phyloP scores from a whole-genome alignment of 257 asterid genomes.

The Jasminum sambac region DNA sequence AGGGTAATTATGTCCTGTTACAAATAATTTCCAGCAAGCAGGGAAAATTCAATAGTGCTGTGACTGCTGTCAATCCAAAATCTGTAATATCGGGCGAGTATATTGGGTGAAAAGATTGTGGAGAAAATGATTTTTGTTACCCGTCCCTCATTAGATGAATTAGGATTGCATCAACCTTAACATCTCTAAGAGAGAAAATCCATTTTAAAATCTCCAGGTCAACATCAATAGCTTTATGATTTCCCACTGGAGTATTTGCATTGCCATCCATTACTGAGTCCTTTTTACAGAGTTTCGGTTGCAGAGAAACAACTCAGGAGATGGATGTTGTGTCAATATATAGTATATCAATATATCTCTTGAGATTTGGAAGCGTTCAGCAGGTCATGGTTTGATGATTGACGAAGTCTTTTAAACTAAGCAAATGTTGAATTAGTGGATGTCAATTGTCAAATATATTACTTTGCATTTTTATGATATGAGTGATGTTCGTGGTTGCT shows the following conservation, averaged over 20 bases:
- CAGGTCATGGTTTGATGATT: background rate
- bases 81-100: background rate
- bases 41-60: background rate
- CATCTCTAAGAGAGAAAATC: background rate
- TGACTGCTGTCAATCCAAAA: background rate
- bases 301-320: background rate
- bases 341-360: background rate
- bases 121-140: background rate
- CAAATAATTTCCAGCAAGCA: background rate
- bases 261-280: background rate
- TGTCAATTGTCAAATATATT: background rate
- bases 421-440: background rate
- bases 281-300: background rate
- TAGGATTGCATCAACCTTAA: background rate
- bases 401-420: background rate
- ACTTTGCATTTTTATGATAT: background rate
- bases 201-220: background rate
- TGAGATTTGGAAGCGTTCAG: background rate
- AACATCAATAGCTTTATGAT: background rate
- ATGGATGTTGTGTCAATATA: background rate
- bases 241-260: slow-evolving; percentile 1
- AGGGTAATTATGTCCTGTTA: background rate
- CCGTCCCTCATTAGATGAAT: background rate
- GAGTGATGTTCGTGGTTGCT: background rate
- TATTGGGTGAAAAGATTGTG: background rate